Evolutionary conservation across 805 yeast species (phyloP).

Genomic region (Kazachstania martiniae): DNA sequence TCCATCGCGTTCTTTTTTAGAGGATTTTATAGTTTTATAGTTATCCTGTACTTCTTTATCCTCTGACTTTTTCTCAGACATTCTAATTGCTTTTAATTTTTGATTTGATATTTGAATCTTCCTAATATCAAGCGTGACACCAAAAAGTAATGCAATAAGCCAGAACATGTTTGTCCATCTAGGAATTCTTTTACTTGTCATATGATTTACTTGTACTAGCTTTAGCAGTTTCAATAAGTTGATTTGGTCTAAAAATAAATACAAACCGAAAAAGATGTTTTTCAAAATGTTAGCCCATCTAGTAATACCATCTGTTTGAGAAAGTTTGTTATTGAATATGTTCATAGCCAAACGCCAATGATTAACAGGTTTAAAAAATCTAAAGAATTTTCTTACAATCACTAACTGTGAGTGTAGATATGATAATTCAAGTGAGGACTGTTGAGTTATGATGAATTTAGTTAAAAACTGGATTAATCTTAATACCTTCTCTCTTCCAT

Average conservation of each 20-base stretch:
- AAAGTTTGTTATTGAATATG: slow-evolving; percentile 61
- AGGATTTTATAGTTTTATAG: slow-evolving; percentile 21
- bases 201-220: slow-evolving; percentile 40
- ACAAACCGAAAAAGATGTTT: slow-evolving; percentile 50
- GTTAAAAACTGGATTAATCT: slow-evolving; percentile 73
- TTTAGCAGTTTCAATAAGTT: slow-evolving; percentile 39
- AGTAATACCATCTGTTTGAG: slow-evolving; percentile 28
- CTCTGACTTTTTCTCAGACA: slow-evolving; percentile 27
- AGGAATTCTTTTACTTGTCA: slow-evolving; percentile 37
- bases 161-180: slow-evolving; percentile 60
- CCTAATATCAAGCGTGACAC: slow-evolving; percentile 46
- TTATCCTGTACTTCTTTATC: slow-evolving; percentile 7
- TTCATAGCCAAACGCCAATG: slow-evolving; percentile 56
- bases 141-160: slow-evolving; percentile 59
- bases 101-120: too few species aligned
- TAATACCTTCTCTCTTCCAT: slow-evolving; percentile 73
- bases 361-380: slow-evolving; percentile 70
- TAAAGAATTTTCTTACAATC: slow-evolving; percentile 67
- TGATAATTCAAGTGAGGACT: slow-evolving; percentile 38
- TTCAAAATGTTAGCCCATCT: slow-evolving; percentile 28
- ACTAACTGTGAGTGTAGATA: slow-evolving; percentile 51
- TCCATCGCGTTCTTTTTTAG: slow-evolving; percentile 30
- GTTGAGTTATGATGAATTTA: slow-evolving; percentile 34
- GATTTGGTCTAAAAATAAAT: slow-evolving; percentile 50
- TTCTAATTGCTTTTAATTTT: slow-evolving; percentile 39